Base-by-base conservation (phyloP, 1,139 yeast genomes). In the Geotrichum reessii region DNA sequence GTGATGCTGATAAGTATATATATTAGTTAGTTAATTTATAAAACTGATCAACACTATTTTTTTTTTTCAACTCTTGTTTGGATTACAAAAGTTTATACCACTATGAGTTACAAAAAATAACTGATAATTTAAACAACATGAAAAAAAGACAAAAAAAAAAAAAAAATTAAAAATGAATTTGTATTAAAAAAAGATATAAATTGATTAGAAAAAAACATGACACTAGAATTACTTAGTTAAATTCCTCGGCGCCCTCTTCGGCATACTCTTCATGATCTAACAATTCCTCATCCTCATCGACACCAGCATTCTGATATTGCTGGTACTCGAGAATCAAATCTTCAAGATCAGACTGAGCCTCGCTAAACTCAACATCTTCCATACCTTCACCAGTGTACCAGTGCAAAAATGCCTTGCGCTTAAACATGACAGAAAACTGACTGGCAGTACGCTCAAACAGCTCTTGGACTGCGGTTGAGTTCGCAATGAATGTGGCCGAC, bases 341-440 rank as follows among this genome's bases (percentile, higher is more conserved):
- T 58, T 69, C 69, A 65, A 76, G 67, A 66, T 76, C 76, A 56
- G 76, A 70, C 62, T 75, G 76, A 22, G 80, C 80, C 65, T 77
- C 80, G 46, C 76, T 73, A 68, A 76, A 77, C 67, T 76, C 80
- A 62, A 72, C 71, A 65, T 72, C 77, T 58, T 76, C 80, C 80
- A 76, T 77, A 58, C 80, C 80, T 64, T 76, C 80, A 44, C 74
- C 71, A 22, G 77, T 73, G 67, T 76, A 76, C 78, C 80, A 77
- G 63, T 76, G 80, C 64, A 76, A 65, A 73, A 77, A 76, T 40
- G 80, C 80, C 63, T 73, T 70, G 54, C 79, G 69, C 61, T 73
- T 70, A 72, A 75, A 76, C 80, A 76, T 76, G 64, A 74, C 73
- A 33, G 70, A 62, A 69, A 77, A 76, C 65, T 76, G 80, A 58